phyloP scores from a whole-genome alignment of 2,329 filamentous ascomycete genomes.

The Pseudogymnoascus sp. region DNA sequence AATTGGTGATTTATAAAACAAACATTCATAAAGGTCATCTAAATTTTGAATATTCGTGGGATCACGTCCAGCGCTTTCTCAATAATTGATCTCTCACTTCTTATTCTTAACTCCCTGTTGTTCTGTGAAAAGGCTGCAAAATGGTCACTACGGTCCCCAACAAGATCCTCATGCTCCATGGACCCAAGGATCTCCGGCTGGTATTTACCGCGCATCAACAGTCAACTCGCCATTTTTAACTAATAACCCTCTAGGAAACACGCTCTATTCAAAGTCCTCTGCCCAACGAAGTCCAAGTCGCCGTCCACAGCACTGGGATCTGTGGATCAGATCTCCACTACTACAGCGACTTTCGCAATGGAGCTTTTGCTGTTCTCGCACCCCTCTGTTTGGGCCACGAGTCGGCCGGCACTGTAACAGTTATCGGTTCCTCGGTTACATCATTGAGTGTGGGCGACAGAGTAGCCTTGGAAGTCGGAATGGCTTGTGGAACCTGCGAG shows the following conservation, averaged over 20 bases:
- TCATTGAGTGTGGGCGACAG: conserved; percentile 76
- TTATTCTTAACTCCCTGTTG: neutral
- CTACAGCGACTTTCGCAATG: conserved; percentile 92
- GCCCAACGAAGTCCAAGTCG: conserved; percentile 66
- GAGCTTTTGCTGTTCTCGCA: conserved; percentile 84
- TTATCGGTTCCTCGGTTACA: conserved; percentile 72
- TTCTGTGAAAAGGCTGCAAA: neutral
- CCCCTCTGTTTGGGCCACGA: conserved; percentile 93
- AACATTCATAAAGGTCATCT: neutral
- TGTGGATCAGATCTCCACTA: conserved; percentile 97
- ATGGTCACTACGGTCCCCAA: neutral
- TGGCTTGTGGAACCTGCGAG: conserved; percentile 85
- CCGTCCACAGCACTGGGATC: conserved; percentile 88
- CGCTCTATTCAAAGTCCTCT: conserved; percentile 22
- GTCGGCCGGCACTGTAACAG: conserved; percentile 76
- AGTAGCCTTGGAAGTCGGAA: conserved; percentile 88
- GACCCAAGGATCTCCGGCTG: conserved; percentile 28
- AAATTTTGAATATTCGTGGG: neutral
- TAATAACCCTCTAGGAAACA: conserved; percentile 14
- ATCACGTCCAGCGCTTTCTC: neutral
- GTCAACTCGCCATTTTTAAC: conserved; percentile 1
- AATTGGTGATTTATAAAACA: neutral
- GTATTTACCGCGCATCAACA: conserved; percentile 17
- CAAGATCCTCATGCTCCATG: conserved; percentile 23
- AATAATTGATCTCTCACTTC: neutral